These are phyloP conservation scores for Penicillium flavigenum DNA, from an alignment of 495 filamentous ascomycete genomes.

Conservation along the genomic window DNA sequence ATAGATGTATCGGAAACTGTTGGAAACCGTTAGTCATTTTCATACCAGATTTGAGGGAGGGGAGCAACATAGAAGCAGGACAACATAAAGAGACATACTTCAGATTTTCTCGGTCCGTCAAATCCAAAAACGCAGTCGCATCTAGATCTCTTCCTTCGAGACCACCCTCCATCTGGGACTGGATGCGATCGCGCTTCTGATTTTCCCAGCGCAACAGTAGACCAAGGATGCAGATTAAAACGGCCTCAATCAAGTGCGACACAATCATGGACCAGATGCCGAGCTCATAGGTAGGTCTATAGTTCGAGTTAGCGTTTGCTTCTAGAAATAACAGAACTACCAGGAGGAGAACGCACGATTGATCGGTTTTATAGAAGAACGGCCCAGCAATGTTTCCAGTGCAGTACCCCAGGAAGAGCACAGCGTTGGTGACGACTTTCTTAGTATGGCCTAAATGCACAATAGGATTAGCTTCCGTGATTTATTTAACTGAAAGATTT, in stretches of 20 bases:
- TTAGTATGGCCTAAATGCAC: conserved; percentile 54
- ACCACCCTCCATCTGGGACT: conserved; percentile 47
- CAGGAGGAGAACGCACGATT: conserved; percentile 34
- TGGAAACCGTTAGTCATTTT: neutral
- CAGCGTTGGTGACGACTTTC: conserved; percentile 60
- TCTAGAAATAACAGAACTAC: neutral
- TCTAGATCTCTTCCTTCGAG: conserved; percentile 52
- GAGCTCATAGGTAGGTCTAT: conserved; percentile 52
- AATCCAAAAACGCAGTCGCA: conserved; percentile 56
- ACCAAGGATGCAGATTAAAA: conserved; percentile 47
- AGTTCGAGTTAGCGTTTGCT: neutral
- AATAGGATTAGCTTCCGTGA: neutral
- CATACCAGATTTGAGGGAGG: neutral
- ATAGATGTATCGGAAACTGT: conserved; percentile 42
- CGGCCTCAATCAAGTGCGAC: conserved; percentile 54
- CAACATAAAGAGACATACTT: conserved; percentile 37
- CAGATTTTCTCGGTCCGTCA: conserved; percentile 61
- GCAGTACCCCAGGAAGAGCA: conserved; percentile 55
- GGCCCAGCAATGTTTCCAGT: conserved; percentile 57
- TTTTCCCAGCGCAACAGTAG: conserved; percentile 56
- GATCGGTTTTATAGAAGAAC: conserved; percentile 60
- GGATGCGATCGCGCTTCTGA: conserved; percentile 51
- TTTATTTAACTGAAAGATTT: neutral
- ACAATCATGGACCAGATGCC: conserved; percentile 66
- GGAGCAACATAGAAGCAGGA: neutral